Base-by-base conservation (phyloP, 2,329 filamentous ascomycete genomes). In the Knufia petricola region DNA sequence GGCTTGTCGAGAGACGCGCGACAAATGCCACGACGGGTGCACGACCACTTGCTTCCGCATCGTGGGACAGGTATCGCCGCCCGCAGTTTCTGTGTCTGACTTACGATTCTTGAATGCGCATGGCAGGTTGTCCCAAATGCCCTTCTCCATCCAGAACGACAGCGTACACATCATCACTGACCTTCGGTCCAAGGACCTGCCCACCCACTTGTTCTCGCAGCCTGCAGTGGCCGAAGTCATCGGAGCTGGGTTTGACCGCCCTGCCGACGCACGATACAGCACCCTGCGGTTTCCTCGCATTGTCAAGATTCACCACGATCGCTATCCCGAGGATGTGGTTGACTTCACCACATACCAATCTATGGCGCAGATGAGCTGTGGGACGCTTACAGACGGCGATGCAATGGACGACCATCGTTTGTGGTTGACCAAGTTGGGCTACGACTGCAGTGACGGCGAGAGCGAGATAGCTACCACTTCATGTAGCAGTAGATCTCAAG, bases 191-290 rank as follows among this genome's bases (percentile, higher is more conserved):
- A 38, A 7, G 17, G 8, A 17, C 24, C 13, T 30, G 28, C 70
- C 54, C 3, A 46, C 43, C 13, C 51, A 51, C 28, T 54, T 69
- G 4, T 94, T 94, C 62, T 75, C 73, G 6, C 69, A 73, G 0
- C 87, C 87, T 0, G 76, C 87, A 15, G 79, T 94, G 0, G 85
- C 88, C 48, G 89, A 94, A 57, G 70, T 94, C 51, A 73, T 84
- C 19, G 89, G 87, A 45, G 85, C n/a, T n/a, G n/a, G n/a, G n/a
- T n/a, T n/a, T n/a, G n/a, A n/a, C n/a, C n/a, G n/a, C n/a, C n/a
- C n/a, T 85, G 75, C 78, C 2, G 82, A 84, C 59, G 80, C 78
- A 10, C 73, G 73, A 1, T 87, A 85, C 59, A 87, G 79, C 70
- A 82, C 82, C 51, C 76, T 87, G 46, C 76, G 88, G 1, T 94